Percentiles rank a stretch among this genome's conserved stretches.
phyloP scores from a whole-genome alignment of 345 rosid species.

The Geranium brycei region DNA sequence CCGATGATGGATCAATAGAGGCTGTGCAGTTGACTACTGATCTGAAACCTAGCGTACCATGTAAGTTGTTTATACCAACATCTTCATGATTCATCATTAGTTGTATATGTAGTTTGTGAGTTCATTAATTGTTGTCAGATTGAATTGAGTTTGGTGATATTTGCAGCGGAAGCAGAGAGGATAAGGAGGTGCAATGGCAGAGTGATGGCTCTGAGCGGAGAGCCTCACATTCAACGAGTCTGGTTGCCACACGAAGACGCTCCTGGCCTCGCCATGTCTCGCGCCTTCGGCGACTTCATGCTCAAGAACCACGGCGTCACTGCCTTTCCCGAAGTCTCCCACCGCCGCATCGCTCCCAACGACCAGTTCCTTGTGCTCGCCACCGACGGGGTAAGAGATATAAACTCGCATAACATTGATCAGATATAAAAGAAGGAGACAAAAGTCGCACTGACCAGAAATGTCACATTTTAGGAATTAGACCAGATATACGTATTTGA shows the following conservation, averaged over 20 bases:
- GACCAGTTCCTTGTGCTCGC: conserved; percentile 66
- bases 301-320: conserved; percentile 64
- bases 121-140: neutral
- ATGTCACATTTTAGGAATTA: no score
- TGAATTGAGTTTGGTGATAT: neutral
- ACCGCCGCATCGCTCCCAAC: conserved; percentile 33
- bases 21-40: conserved; percentile 63
- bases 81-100: neutral
- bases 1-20: conserved; percentile 22
- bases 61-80: conserved; percentile 49
- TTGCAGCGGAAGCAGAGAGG: conserved; percentile 67
- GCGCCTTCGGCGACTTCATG: conserved; percentile 73
- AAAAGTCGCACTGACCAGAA: no score
- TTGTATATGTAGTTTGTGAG: neutral
- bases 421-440: no score
- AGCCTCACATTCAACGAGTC: conserved; percentile 66
- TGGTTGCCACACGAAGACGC: conserved; percentile 70
- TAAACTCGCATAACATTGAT: neutral
- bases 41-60: conserved; percentile 59
- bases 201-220: conserved; percentile 53
- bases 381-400: conserved; percentile 57
- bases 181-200: conserved; percentile 65
- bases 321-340: conserved; percentile 55
- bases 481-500: no score
- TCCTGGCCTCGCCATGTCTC: conserved; percentile 94